Conservation (phyloP, 2,329 filamentous ascomycete genomes). For the Colletotrichum scovillei region DNA sequence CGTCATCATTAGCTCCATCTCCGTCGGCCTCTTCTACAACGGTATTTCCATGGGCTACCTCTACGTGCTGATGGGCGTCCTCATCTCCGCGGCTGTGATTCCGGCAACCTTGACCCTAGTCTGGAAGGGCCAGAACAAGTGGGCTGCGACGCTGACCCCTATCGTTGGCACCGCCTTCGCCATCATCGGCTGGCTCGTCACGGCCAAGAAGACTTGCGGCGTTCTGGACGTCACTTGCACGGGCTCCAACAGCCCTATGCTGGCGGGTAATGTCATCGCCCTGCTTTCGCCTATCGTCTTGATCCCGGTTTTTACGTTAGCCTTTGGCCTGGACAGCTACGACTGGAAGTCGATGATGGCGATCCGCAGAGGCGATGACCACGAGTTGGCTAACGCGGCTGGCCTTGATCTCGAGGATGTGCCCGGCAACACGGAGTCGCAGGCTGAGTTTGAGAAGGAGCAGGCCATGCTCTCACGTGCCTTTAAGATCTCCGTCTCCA, state of each 20-base stretch:
- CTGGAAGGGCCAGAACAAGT: conserved; percentile 83
- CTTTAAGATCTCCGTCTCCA: conserved; percentile 58
- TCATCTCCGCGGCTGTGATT: conserved; percentile 87
- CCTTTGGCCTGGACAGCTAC: conserved; percentile 73
- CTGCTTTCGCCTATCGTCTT: conserved; percentile 82
- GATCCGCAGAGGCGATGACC: conserved; percentile 84
- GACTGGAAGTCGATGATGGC: conserved; percentile 86
- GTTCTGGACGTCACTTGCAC: conserved; percentile 78
- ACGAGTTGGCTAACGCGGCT: conserved; percentile 73
- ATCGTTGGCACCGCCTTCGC: conserved; percentile 74
- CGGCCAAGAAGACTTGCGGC: conserved; percentile 76
- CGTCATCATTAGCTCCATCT: conserved; percentile 80
- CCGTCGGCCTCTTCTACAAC: conserved; percentile 78
- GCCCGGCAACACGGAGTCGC: conserved; percentile 55
- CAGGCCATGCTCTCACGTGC: conserved; percentile 64
- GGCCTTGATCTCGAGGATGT: conserved; percentile 74
- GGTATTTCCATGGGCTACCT: conserved; percentile 90
- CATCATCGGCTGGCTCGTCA: conserved; percentile 81
- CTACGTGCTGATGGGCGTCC: conserved; percentile 91
- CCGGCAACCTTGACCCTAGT: conserved; percentile 84
- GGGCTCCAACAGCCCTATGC: conserved; percentile 86
- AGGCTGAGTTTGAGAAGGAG: conserved; percentile 54
- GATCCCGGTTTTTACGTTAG: conserved; percentile 79
- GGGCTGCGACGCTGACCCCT: conserved; percentile 75
- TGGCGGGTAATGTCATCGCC: conserved; percentile 87